These are phyloP conservation scores for Camelina laxa DNA, from an alignment of 345 rosid species.

Conservation along the genomic window DNA sequence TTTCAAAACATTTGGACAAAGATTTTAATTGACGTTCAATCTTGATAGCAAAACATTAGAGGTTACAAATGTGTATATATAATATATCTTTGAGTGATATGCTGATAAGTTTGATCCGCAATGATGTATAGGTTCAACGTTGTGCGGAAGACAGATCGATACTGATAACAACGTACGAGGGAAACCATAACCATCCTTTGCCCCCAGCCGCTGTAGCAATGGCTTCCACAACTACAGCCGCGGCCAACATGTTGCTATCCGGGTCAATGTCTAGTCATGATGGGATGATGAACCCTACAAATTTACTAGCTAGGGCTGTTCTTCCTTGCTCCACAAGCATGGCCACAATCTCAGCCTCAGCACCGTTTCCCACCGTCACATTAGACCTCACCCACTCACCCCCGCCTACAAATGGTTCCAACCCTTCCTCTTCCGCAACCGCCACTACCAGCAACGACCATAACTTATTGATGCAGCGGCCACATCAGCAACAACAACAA, in stretches of 20 bases:
- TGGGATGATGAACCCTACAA: constrained; percentile 82
- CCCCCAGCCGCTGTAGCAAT: constrained; percentile 94
- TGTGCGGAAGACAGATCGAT: constrained; percentile 90
- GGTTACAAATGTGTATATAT: background rate
- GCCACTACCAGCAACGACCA: constrained; percentile 43
- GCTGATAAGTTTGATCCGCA: background rate
- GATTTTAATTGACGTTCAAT: background rate
- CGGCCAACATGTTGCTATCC: constrained; percentile 87
- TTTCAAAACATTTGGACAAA: background rate
- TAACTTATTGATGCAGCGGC: constrained; percentile 28
- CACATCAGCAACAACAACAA: constrained; percentile 26
- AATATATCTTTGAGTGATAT: background rate
- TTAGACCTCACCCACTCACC: constrained; percentile 82
- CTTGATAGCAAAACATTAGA: background rate
- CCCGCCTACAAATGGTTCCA: constrained; percentile 41
- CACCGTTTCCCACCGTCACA: constrained; percentile 94
- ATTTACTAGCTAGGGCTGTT: constrained; percentile 80
- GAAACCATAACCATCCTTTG: constrained; percentile 90
- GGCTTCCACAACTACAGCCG: constrained; percentile 94
- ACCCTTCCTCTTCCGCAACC: constrained; percentile 46
- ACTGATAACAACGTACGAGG: constrained; percentile 91
- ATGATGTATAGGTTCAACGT: constrained; percentile 68
- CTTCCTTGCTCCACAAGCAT: constrained; percentile 85
- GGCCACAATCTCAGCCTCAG: constrained; percentile 98
- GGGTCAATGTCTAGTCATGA: constrained; percentile 95